phyloP scores from a whole-genome alignment of 2,329 filamentous ascomycete genomes.

The Pestalotiopsis sp. region DNA sequence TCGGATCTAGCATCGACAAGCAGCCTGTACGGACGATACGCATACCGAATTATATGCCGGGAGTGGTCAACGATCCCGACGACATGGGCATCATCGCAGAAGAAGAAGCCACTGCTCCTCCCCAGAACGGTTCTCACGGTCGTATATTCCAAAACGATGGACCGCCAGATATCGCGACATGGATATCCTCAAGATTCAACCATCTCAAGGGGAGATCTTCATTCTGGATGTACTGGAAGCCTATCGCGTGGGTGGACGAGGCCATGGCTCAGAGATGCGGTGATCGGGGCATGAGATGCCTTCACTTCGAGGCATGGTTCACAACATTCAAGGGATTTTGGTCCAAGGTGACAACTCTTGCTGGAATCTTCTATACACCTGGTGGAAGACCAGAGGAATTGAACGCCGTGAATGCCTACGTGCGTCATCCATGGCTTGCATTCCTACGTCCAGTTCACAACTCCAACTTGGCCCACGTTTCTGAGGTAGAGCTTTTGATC shows the following conservation, averaged over 20 bases:
- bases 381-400: slow-evolving; percentile 37
- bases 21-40: slow-evolving; percentile 31
- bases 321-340: slow-evolving; percentile 17
- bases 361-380: slow-evolving; percentile 54
- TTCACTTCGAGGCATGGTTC: slow-evolving; percentile 40
- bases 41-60: slow-evolving; percentile 37
- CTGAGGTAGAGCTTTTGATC: slow-evolving; percentile 50
- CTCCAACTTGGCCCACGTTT: slow-evolving; percentile 23
- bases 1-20: slow-evolving; percentile 45
- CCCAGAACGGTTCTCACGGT: slow-evolving; percentile 14
- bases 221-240: slow-evolving; percentile 34
- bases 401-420: slow-evolving; percentile 17
- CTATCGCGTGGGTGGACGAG: slow-evolving; percentile 44
- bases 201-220: slow-evolving; percentile 14
- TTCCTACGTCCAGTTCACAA: slow-evolving; percentile 47
- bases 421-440: slow-evolving; percentile 53
- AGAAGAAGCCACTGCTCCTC: slow-evolving; percentile 17
- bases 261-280: slow-evolving; percentile 38
- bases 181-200: slow-evolving; percentile 16
- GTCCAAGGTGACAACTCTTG: slow-evolving; percentile 34
- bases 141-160: slow-evolving; percentile 18
- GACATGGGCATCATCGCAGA: background rate
- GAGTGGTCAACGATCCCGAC: slow-evolving; percentile 40
- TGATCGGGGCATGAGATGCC: slow-evolving; percentile 19
- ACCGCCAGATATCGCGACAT: slow-evolving; percentile 14